Conservation (phyloP, 148 eudicot genomes). For the Tetragonia tetragonoides region DNA sequence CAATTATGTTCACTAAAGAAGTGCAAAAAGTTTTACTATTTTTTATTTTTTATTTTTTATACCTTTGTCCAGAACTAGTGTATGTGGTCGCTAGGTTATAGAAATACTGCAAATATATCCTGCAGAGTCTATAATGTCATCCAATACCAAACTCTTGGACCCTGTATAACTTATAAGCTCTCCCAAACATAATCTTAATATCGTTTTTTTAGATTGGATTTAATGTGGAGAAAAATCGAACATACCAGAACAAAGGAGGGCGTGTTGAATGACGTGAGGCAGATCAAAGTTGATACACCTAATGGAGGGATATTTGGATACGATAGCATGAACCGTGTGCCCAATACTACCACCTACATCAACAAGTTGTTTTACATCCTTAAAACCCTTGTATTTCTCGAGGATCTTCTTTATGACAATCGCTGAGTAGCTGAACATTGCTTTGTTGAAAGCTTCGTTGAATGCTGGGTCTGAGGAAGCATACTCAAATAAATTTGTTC, state of each 20-base stretch:
- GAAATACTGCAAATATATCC: too few relatives aligned
- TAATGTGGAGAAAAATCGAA: too few relatives aligned
- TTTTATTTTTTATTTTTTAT: too few relatives aligned
- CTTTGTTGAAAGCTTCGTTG: background rate
- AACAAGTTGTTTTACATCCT: background rate
- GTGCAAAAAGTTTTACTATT: background rate
- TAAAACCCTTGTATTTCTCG: background rate
- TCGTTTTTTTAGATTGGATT: too few relatives aligned
- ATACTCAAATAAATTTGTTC: background rate
- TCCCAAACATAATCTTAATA: too few relatives aligned
- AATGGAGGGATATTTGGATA: background rate
- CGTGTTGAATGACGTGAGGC: background rate
- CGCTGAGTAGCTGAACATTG: background rate
- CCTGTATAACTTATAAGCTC: background rate
- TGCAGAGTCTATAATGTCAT: too few relatives aligned
- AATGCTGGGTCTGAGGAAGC: background rate
- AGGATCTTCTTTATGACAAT: background rate
- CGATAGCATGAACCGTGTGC: background rate
- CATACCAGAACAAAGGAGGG: background rate
- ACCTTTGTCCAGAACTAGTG: too few relatives aligned
- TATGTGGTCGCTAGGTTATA: too few relatives aligned
- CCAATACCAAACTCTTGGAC: too few relatives aligned
- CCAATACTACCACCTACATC: conserved; percentile 3
- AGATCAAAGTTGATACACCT: background rate
- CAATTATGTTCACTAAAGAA: too few relatives aligned